Evolutionary conservation across 83 land plant species (phyloP).

Genomic region (Diphasiastrum complanatum): DNA sequence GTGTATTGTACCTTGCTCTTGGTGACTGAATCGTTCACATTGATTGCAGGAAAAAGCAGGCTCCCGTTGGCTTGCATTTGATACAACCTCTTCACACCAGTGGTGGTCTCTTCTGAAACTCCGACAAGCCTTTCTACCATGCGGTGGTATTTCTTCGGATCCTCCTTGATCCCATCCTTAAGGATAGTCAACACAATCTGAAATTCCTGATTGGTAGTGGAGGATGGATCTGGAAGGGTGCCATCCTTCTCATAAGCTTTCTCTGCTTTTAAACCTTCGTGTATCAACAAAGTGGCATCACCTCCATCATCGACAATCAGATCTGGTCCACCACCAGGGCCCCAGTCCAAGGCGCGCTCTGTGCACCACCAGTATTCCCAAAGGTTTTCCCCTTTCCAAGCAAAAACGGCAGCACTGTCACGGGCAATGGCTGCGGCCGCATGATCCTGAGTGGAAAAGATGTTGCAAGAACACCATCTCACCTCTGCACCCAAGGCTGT

Average conservation of each 20-base stretch:
- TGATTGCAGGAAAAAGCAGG: constrained; percentile 74
- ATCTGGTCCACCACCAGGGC: constrained; percentile 73
- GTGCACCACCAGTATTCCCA: constrained; percentile 84
- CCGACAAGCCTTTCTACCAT: constrained; percentile 82
- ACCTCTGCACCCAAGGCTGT: constrained; percentile 86
- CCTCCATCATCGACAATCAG: constrained; percentile 83
- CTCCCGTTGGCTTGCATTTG: constrained; percentile 76
- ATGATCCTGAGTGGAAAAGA: constrained; percentile 92
- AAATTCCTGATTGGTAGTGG: constrained; percentile 68
- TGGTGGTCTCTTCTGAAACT: constrained; percentile 91
- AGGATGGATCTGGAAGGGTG: constrained; percentile 57
- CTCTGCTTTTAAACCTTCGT: constrained; percentile 90
- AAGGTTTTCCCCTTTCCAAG: constrained; percentile 72
- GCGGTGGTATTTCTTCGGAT: constrained; percentile 56
- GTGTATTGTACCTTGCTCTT: constrained; percentile 97
- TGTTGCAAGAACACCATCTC: constrained; percentile 92
- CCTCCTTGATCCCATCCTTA: constrained; percentile 56
- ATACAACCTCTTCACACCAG: constrained; percentile 75
- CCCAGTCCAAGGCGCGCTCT: constrained; percentile 77
- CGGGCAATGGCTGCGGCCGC: constrained; percentile 87
- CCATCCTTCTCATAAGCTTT: constrained; percentile 63
- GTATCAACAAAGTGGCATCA: constrained; percentile 73
- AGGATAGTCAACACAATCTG: constrained; percentile 66
- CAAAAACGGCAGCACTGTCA: constrained; percentile 74
- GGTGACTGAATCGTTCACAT: constrained; percentile 84